Percentiles rank a stretch among this genome's conserved stretches.
phyloP scores from a whole-genome alignment of 2,329 filamentous ascomycete genomes.

The Hymenoscyphus infarciens region DNA sequence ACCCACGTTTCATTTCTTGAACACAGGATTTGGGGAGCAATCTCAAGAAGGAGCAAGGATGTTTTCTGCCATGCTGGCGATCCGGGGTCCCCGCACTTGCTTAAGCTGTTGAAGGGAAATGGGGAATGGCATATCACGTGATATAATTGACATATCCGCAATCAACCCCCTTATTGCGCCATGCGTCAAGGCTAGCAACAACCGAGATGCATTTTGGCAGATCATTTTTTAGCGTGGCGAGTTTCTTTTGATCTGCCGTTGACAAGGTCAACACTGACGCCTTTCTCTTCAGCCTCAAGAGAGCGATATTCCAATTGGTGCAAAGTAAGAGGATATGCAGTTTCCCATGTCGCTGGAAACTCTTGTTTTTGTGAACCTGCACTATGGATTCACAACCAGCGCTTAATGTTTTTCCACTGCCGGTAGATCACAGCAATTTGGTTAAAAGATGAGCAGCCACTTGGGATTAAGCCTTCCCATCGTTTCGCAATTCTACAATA shows the following conservation, averaged over 20 bases:
- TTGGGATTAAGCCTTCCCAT: background rate
- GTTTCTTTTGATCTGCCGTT: conserved; percentile 6
- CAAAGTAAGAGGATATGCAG: background rate
- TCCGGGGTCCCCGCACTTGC: background rate
- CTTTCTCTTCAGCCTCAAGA: conserved; percentile 3
- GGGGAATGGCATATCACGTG: background rate
- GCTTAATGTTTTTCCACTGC: background rate
- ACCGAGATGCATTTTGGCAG: conserved; percentile 13
- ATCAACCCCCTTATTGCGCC: background rate
- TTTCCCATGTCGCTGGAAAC: conserved; percentile 7
- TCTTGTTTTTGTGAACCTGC: conserved; percentile 9
- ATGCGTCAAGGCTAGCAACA: background rate
- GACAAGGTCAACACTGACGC: background rate
- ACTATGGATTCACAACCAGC: conserved; percentile 8
- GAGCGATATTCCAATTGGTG: conserved; percentile 7
- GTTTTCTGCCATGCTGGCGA: background rate
- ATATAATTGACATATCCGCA: background rate
- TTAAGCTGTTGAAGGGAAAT: background rate
- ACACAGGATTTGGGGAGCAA: background rate
- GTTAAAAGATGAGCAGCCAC: conserved; percentile 8
- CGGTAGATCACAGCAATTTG: conserved; percentile 2
- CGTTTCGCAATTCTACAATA: background rate
- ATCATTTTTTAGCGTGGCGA: conserved; percentile 3
- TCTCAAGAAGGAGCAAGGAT: background rate
- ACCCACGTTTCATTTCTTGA: background rate